Conservation (phyloP, 2,329 filamentous ascomycete genomes). For the Fusarium equiseti region DNA sequence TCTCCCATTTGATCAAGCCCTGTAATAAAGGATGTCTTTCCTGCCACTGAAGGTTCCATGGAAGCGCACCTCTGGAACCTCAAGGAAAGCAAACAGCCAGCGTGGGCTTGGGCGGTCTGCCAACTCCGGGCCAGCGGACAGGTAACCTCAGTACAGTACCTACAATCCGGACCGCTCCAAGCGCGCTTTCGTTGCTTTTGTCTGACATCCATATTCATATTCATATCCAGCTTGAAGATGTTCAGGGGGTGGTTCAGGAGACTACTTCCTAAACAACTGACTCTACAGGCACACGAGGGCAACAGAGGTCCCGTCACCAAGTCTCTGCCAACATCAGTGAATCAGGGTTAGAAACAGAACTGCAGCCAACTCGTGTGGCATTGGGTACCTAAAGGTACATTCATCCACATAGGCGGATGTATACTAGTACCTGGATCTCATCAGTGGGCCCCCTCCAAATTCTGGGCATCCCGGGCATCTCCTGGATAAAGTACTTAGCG, state of each 20-base stretch:
- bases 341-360: constrained; percentile 17
- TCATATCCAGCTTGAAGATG: background rate
- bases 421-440: constrained; percentile 27
- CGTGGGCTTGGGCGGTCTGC: constrained; percentile 36
- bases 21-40: constrained; percentile 3
- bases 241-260: background rate
- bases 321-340: constrained; percentile 30
- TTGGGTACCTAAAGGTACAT: constrained; percentile 29
- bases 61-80: constrained; percentile 25
- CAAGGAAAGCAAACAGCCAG: constrained; percentile 1
- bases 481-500: constrained; percentile 21
- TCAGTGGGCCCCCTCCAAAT: constrained; percentile 35
- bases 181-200: constrained; percentile 27
- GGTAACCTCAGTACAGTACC: background rate
- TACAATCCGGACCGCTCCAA: constrained; percentile 41
- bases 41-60: constrained; percentile 18
- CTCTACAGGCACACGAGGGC: constrained; percentile 1
- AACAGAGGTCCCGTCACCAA: constrained; percentile 15
- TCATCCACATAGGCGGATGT: constrained; percentile 2
- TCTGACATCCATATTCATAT: background rate
- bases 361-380: constrained; percentile 13
- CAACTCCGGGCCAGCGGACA: constrained; percentile 46
- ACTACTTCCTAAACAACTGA: background rate
- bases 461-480: constrained; percentile 27
- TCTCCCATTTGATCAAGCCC: background rate